Conservation (phyloP, 305 asterid species). For the Rubia balearica region DNA sequence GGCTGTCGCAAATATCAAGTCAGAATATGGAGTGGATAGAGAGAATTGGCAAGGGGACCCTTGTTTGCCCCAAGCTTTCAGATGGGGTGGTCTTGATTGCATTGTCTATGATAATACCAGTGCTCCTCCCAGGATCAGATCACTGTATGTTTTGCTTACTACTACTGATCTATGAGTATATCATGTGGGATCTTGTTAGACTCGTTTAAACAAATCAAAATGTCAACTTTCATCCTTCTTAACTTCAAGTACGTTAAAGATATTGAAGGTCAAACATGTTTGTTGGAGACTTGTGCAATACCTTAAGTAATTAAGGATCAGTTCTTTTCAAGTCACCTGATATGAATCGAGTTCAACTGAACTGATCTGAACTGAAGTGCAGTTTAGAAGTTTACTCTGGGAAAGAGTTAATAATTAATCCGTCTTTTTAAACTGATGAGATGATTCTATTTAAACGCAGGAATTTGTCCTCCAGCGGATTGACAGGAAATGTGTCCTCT, state of each 20-base stretch:
- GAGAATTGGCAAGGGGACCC: slow-evolving; percentile 41
- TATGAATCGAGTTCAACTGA: too few species aligned
- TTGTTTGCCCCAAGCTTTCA: slow-evolving; percentile 21
- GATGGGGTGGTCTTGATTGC: slow-evolving; percentile 39
- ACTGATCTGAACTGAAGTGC: too few species aligned
- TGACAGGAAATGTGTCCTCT: slow-evolving; percentile 23
- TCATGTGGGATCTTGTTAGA: background rate
- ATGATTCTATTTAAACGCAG: slow-evolving; percentile 12
- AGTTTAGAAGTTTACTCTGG: too few species aligned
- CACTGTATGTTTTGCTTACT: slow-evolving; percentile 18
- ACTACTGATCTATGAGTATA: background rate
- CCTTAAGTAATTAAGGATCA: too few species aligned
- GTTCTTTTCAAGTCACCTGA: too few species aligned
- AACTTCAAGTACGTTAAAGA: too few species aligned
- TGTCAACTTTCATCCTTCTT: too few species aligned
- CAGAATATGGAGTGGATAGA: slow-evolving; percentile 17
- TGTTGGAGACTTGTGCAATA: too few species aligned
- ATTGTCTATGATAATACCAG: background rate
- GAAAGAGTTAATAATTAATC: too few species aligned
- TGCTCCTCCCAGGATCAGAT: slow-evolving; percentile 16
- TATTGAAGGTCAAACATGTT: too few species aligned
- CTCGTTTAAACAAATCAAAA: background rate
- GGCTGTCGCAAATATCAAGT: slow-evolving; percentile 14
- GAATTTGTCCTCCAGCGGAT: slow-evolving; percentile 24
- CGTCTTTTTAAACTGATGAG: too few species aligned